Conservation (phyloP, 106 monocot genomes). For the Apostasia shenzhenica region DNA sequence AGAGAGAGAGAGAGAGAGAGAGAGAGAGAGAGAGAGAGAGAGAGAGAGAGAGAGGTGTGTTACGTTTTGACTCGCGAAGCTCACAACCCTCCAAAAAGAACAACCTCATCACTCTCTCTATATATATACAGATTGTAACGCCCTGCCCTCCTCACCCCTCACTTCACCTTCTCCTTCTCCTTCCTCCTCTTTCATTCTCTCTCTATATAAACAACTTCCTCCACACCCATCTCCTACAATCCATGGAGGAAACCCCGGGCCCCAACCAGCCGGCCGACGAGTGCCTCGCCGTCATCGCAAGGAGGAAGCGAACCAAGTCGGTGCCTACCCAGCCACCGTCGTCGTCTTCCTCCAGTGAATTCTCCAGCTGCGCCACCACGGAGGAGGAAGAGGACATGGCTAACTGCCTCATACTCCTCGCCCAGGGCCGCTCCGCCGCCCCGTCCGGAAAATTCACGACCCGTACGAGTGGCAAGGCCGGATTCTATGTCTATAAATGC, state of each 20-base stretch:
- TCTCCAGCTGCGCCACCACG: conserved; percentile 11
- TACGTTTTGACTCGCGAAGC: not conserved
- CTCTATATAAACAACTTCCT: not conserved
- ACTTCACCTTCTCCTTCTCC: not conserved
- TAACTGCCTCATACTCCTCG: conserved; percentile 52
- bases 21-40: not conserved
- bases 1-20: not conserved
- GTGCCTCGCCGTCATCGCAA: not conserved
- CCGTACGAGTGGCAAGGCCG: conserved; percentile 17
- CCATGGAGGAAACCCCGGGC: not conserved
- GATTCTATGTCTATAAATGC: conserved; percentile 36
- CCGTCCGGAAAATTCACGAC: conserved; percentile 12
- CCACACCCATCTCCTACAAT: not conserved
- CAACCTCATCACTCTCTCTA: no score
- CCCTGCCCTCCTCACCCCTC: no score
- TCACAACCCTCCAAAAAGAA: not conserved
- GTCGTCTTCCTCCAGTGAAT: conserved; percentile 18
- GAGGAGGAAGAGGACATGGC: conserved; percentile 62
- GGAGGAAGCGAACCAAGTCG: conserved; percentile 25
- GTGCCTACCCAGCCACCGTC: conserved; percentile 1
- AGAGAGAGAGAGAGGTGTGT: not conserved
- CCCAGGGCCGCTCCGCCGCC: conserved; percentile 16
- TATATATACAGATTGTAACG: not conserved
- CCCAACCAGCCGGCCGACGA: conserved; percentile 3
- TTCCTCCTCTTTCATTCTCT: conserved; percentile 1